Percentiles rank a stretch among this genome's conserved stretches.
These are phyloP conservation scores for Gaertneriomyces semiglobifer DNA, from an alignment of 192 early-diverging fungal species.

Conservation along the genomic window DNA sequence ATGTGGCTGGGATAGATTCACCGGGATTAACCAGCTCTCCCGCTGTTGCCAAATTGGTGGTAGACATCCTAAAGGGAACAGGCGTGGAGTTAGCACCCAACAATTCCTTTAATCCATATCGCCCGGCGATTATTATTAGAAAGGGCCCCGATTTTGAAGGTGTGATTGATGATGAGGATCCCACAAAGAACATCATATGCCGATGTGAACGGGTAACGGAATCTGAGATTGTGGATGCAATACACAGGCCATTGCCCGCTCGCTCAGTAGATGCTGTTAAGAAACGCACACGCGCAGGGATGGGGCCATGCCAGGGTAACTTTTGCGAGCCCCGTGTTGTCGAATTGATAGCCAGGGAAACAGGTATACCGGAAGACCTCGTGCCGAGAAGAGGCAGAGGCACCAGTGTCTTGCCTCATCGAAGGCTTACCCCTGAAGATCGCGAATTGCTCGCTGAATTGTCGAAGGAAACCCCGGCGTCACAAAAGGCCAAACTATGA, in stretches of 20 bases:
- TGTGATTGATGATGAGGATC: slow-evolving; percentile 39
- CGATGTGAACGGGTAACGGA: slow-evolving; percentile 48
- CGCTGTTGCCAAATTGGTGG: slow-evolving; percentile 39
- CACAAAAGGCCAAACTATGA: too few relatives aligned
- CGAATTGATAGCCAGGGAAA: slow-evolving; percentile 38
- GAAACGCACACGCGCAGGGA: slow-evolving; percentile 44
- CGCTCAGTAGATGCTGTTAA: slow-evolving; percentile 43
- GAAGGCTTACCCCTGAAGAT: slow-evolving; percentile 42
- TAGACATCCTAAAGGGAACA: slow-evolving; percentile 25
- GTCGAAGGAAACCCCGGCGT: slow-evolving; percentile 1
- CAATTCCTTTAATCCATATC: slow-evolving; percentile 30
- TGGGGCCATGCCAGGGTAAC: slow-evolving; percentile 49
- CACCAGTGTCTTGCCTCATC: slow-evolving; percentile 41
- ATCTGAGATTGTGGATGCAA: slow-evolving; percentile 47
- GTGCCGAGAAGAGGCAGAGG: slow-evolving; percentile 38
- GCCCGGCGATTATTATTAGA: slow-evolving; percentile 36
- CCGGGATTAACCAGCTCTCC: slow-evolving; percentile 45
- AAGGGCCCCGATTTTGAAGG: slow-evolving; percentile 31
- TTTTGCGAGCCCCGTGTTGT: slow-evolving; percentile 47
- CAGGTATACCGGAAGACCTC: slow-evolving; percentile 28
- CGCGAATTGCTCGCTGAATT: slow-evolving; percentile 24
- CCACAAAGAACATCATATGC: slow-evolving; percentile 46
- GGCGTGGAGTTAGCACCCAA: slow-evolving; percentile 8
- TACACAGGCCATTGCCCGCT: slow-evolving; percentile 35
- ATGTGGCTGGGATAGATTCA: slow-evolving; percentile 53